Percentiles rank a stretch among this genome's conserved stretches.
These are phyloP conservation scores for Globisporangium carolinianum DNA, from an alignment of 352 stramenopile genomes.

Conservation along the genomic window DNA sequence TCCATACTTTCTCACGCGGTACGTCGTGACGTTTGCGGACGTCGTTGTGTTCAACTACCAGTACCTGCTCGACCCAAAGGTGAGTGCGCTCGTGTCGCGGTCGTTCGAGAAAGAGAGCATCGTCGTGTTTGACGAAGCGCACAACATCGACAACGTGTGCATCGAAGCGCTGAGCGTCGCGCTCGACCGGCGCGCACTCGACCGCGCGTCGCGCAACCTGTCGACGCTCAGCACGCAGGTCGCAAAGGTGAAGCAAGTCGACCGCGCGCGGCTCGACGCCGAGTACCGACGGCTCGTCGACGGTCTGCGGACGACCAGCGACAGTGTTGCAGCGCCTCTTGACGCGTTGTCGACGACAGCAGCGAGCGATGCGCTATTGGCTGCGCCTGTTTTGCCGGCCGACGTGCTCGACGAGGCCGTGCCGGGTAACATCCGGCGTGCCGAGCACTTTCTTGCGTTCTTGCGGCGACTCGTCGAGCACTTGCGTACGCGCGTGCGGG, in stretches of 20 bases:
- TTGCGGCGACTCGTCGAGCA: slow-evolving; percentile 97
- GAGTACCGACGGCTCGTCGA: slow-evolving; percentile 96
- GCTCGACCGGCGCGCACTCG: slow-evolving; percentile 89
- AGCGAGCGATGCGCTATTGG: slow-evolving; percentile 57
- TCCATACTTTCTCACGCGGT: slow-evolving; percentile 98
- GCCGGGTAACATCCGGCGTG: slow-evolving; percentile 95
- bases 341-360: slow-evolving; percentile 40
- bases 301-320: slow-evolving; percentile 88
- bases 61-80: slow-evolving; percentile 99
- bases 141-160: slow-evolving; percentile 99
- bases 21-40: slow-evolving; percentile 96
- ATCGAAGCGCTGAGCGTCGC: slow-evolving; percentile 98
- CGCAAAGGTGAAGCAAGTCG: slow-evolving; percentile 85
- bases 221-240: slow-evolving; percentile 71
- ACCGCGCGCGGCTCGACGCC: slow-evolving; percentile 88
- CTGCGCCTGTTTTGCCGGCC: slow-evolving; percentile 79
- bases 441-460: slow-evolving; percentile 98
- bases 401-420: slow-evolving; percentile 97
- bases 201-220: slow-evolving; percentile 90
- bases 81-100: slow-evolving; percentile 85
- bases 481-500: slow-evolving; percentile 69
- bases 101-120: slow-evolving; percentile 93
- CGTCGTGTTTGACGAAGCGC: slow-evolving; percentile 97
- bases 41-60: slow-evolving; percentile 99
- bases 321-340: slow-evolving; percentile 48